Conservation (phyloP, 495 filamentous ascomycete species). For the Penicillium nucicola region DNA sequence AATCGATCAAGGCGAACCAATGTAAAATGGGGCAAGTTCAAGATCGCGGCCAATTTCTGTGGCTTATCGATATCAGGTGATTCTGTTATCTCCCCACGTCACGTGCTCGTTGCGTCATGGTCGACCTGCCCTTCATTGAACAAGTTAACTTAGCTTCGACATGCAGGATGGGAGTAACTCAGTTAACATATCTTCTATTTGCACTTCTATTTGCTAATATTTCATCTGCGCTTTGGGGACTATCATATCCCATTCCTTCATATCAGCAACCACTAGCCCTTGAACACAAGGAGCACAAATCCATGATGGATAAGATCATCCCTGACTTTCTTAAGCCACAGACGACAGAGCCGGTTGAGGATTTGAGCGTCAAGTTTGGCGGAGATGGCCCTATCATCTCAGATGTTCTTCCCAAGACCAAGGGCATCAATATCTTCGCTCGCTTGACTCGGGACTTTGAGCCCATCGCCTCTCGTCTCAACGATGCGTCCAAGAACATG, state of each 20-base stretch:
- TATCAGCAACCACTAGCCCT: slow-evolving; percentile 11
- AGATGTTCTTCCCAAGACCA: slow-evolving; percentile 81
- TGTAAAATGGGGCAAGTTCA: slow-evolving; percentile 5
- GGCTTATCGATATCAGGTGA: slow-evolving; percentile 31
- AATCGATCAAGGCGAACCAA: slow-evolving; percentile 15
- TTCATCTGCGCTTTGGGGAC: slow-evolving; percentile 13
- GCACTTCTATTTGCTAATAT: slow-evolving; percentile 7
- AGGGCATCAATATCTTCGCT: slow-evolving; percentile 83
- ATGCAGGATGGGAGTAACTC: slow-evolving; percentile 16
- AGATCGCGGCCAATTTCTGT: slow-evolving; percentile 19
- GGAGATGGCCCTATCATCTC: slow-evolving; percentile 58
- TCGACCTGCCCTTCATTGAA: slow-evolving; percentile 6
- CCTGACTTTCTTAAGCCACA: slow-evolving; percentile 39
- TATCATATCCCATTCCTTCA: slow-evolving; percentile 3
- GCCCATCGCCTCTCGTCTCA: slow-evolving; percentile 64
- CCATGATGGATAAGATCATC: slow-evolving; percentile 29
- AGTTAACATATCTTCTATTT: slow-evolving; percentile 10
- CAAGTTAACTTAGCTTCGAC: slow-evolving; percentile 1
- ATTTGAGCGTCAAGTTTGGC: slow-evolving; percentile 8
- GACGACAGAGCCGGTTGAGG: slow-evolving; percentile 21
- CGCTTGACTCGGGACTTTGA: slow-evolving; percentile 81
- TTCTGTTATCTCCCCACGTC: slow-evolving; percentile 11
- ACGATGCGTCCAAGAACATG: slow-evolving; percentile 66
- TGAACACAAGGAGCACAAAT: slow-evolving; percentile 22
- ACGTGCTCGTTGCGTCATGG: slow-evolving; percentile 29